Base-by-base conservation (phyloP, 495 filamentous ascomycete species). In the Penicillium lividum region DNA sequence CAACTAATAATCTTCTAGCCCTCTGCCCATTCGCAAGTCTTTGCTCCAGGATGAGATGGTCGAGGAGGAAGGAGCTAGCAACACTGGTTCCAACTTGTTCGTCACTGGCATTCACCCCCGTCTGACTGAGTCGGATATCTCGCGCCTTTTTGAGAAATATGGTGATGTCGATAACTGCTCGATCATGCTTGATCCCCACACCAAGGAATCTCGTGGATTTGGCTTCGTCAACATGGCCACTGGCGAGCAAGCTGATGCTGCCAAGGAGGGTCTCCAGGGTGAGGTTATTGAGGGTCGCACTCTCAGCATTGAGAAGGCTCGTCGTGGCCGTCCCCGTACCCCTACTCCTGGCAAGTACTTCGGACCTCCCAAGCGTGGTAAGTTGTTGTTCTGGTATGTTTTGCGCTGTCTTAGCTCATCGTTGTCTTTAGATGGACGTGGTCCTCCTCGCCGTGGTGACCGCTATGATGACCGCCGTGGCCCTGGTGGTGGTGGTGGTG, bases 171-270 rank as follows among this genome's bases (percentile, higher is more conserved):
- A 97, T 77, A 97, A 95, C 78, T 97, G 93, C 80, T 94, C 97
- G 65, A 99, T 99, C 82, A 98, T 99, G 95, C 82, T 92, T 67
- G 95, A 98, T 72, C 94, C 94, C 55, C 95, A 98, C 74, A 93
- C 89, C 63, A 93, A 96, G 78, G 95, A 98, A 76, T 97, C 92
- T 62, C 95, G 94, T 80, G 94, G 94, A 64, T 99, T 99, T 64
- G 94, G 95, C 55, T 99, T 99, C 79, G 95, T 99, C 71, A 98
- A 98, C 81, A 97, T 98, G 93, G 85, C 88, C 42, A 96, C 91
- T 57, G 82, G 88, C 30, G 93, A 98, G 57, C 88, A 93, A 72
- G 94, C 94, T 51, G 93, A 97, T 75, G 92, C 93, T 63, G 95
- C 95, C 63, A 96, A 96, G 79, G 95, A 98, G 59, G 92, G 90